Base-by-base conservation (phyloP, 371 early-diverging fungal species). In the Actinomortierella wolfii region DNA sequence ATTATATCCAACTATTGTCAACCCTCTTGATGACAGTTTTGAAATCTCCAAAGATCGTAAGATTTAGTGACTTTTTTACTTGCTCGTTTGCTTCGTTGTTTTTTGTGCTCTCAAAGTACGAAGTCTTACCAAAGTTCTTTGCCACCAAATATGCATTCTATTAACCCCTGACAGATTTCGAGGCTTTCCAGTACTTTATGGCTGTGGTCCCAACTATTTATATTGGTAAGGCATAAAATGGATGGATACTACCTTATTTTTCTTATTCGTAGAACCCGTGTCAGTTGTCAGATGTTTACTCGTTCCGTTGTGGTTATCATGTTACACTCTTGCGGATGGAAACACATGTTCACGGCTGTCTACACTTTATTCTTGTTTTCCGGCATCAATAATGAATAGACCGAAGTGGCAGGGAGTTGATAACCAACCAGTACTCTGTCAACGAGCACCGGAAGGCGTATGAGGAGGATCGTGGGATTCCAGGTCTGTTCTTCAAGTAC, bases 401-500 rank as follows among this genome's bases (percentile, higher is more conserved):
- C 59, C 76, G 85, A 34, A 57, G 61, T 17, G 63, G 76, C 40
- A 80, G 78, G 25, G 61, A 76, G 2, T 63, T 95, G 29, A 47
- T 86, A 7, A 95, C 97, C 20, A 94, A 93, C 74, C 97, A 97
- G 68, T 97, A 96, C 73, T 92, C 96, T 15, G 96, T 96, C 1
- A 94, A 92, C 9, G 94, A 95, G 59, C 83, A 85, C 40, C 83
- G 77, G 50, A 81, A 82, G 44, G 42, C 80, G 4, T 79, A 78
- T 13, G 57, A 44, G 0, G 64, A 69, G 23, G 84, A 82, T 46
- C 75, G 74, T 53, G 55, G 65, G 47, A 62, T 79, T 21, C 81
- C 79, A 48, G 93, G 96, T 17, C 85, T 97, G 24, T 97, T 95
- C 61, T 90, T 97, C 61, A 92, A 91, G 67, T 97, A 95, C 68